phyloP scores from a whole-genome alignment of 805 yeast species.

The Wickerhamiella vanderwaltii region DNA sequence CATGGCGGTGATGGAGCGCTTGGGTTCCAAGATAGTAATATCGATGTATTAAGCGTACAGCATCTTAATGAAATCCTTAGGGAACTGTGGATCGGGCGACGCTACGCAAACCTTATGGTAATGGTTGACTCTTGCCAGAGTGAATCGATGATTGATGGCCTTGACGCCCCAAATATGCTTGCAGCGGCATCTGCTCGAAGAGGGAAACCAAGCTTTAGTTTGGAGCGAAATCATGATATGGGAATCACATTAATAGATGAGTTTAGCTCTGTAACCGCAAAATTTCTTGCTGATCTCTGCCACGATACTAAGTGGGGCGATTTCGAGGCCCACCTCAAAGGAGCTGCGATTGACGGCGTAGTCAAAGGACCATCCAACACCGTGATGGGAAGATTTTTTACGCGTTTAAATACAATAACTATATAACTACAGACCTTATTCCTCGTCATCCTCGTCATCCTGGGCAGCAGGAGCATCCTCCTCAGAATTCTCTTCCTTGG shows the following conservation, averaged over 20 bases:
- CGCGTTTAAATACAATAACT: constrained; percentile 4
- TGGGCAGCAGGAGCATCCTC: not conserved
- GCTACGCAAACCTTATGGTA: constrained; percentile 1
- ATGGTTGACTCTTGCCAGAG: constrained; percentile 12
- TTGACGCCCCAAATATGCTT: constrained; percentile 4
- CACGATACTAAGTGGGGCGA: not conserved
- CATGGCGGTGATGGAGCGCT: constrained; percentile 10
- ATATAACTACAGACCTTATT: constrained; percentile 2
- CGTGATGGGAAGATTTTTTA: not conserved
- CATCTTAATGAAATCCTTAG: not conserved
- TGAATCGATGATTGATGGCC: constrained; percentile 1
- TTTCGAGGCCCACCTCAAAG: not conserved
- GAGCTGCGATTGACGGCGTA: not conserved
- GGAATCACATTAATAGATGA: constrained; percentile 10
- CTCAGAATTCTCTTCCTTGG: constrained; percentile 3
- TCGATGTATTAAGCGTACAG: not conserved
- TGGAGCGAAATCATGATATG: not conserved
- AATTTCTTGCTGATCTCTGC: not conserved
- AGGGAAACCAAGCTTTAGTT: constrained; percentile 3
- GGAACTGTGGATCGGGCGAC: constrained; percentile 1
- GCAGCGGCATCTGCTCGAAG: constrained; percentile 2
- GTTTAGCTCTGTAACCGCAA: not conserved
- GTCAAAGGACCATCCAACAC: not conserved
- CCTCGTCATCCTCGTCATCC: constrained; percentile 3
- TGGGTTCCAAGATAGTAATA: constrained; percentile 7